Evolutionary conservation across 306 rosid genomes (phyloP).

Genomic region (Argentina anserina): DNA sequence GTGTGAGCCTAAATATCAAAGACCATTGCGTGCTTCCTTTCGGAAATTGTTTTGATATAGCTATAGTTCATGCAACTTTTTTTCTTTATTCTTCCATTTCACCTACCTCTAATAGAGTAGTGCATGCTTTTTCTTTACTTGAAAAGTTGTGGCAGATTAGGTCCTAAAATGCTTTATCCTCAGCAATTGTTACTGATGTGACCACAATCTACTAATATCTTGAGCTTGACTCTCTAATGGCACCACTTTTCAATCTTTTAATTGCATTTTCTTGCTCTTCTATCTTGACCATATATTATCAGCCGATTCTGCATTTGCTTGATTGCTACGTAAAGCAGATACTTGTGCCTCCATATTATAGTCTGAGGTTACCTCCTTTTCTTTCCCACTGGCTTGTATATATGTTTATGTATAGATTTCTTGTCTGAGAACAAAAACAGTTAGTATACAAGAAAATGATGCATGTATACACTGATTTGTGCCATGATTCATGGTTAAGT

Average conservation of each 20-base stretch:
- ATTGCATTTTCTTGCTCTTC: not conserved
- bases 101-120: not conserved
- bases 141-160: slow-evolving; percentile 12
- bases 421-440: not conserved
- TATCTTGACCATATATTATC: slow-evolving; percentile 14
- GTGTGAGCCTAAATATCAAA: not conserved
- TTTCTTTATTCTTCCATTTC: slow-evolving; percentile 8
- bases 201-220: not conserved
- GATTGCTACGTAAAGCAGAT: slow-evolving; percentile 30
- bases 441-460: not conserved
- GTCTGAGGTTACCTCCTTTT: not conserved
- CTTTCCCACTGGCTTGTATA: not conserved
- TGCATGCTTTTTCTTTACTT: not conserved
- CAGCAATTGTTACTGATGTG: slow-evolving; percentile 9
- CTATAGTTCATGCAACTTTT: not conserved
- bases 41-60: not conserved
- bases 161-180: slow-evolving; percentile 6
- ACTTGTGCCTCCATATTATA: not conserved
- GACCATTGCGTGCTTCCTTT: not conserved
- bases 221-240: not conserved
- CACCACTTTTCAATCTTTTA: slow-evolving; percentile 4
- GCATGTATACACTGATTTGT: slow-evolving; percentile 1
- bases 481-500: slow-evolving; percentile 37
- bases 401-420: not conserved
- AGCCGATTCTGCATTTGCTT: slow-evolving; percentile 14